Base-by-base conservation (phyloP, 2,329 filamentous ascomycete genomes). In the Ophiocordyceps camponoti-leonardi region DNA sequence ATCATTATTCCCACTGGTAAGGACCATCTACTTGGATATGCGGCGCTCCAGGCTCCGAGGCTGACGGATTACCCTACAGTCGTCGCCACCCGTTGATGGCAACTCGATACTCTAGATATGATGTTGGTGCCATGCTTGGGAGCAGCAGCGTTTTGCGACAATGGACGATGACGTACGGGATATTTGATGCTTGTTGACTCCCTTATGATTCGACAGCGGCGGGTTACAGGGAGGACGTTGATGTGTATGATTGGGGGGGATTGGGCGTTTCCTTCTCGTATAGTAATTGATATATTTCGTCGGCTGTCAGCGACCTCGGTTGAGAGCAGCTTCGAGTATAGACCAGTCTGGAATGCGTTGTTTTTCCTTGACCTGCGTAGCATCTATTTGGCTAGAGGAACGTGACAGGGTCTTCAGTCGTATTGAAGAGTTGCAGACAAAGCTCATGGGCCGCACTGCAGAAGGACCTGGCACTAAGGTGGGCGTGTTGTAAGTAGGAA, bases 1-100 rank as follows among this genome's bases (percentile, higher is more conserved):
- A 96, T 98, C 63, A 92, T 98, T 60, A 80, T 96, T 55, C 92
- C 92, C 53, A 74, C 83, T 55, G 86, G 90, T 94, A 78, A 31
- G 61, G 52, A 28, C 12, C 12, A 18, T 16, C 26, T n/a, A 14
- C 11, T 41, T 23, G 2, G 12, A 7, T 31, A 18, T 12, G 22
- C 11, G 8, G 33, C 6, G 14, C 4, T 35, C 13, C 6, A 14
- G 31, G 37, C 23, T n/a, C 8, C 20, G 30, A 43, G 14, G 44
- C 43, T 44, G 30, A 16, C 30, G 13, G 41, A 23, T 1, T 19
- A 16, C 23, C n/a, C 4, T 22, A 22, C 23, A 65, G 63, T 66
- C 46, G 53, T 65, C 49, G 57, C 58, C 47, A 64, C 60, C 46
- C 57, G 55, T 52, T 50, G 47, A 45, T 47, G 42, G 37, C 44